Conservation (phyloP, 768 basidiomycete genomes). For the Neoboletus brunneissimus region DNA sequence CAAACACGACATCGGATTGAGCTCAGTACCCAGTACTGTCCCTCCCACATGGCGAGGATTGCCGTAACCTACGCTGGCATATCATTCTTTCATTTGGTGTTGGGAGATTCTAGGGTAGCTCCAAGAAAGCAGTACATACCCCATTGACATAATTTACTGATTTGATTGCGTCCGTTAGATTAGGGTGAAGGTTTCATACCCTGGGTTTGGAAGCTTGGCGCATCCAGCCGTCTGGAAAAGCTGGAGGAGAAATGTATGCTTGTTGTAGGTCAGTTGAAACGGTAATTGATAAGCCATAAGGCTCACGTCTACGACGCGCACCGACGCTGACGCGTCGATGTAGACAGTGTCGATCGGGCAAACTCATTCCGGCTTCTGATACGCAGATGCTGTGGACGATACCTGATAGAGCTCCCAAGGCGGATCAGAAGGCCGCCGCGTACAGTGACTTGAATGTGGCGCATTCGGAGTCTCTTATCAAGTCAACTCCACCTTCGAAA, state of each 20-base stretch:
- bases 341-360: not conserved
- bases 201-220: not conserved
- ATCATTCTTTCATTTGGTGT: constrained; percentile 1
- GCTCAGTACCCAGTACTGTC: not conserved
- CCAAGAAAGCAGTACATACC: not conserved
- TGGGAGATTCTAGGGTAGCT: not conserved
- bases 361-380: not conserved
- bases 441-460: not conserved
- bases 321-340: not conserved
- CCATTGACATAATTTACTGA: not conserved
- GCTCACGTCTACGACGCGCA: not conserved
- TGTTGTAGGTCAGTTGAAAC: not conserved
- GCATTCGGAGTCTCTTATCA: constrained; percentile 6
- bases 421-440: not conserved
- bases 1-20: not conserved
- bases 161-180: not conserved
- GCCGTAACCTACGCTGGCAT: not conserved
- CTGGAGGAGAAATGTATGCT: not conserved
- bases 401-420: not conserved
- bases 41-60: not conserved
- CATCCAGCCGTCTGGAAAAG: not conserved
- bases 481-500: not conserved
- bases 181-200: not conserved
- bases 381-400: not conserved
- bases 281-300: not conserved